Base-by-base conservation (phyloP, 441 rosid species). In the Brassica hybrid region DNA sequence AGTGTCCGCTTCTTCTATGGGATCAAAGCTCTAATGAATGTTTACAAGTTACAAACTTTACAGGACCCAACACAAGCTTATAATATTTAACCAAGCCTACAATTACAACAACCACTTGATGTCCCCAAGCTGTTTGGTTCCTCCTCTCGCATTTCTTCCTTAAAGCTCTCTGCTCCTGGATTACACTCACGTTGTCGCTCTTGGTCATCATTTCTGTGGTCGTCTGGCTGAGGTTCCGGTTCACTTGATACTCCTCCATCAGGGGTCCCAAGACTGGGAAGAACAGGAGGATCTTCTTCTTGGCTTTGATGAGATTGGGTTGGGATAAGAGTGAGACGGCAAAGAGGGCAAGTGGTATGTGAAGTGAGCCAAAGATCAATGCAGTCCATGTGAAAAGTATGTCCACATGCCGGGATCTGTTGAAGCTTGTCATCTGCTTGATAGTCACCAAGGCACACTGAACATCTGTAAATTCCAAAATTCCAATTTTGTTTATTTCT, bases 321-420 rank as follows among this genome's bases (percentile, higher is more conserved):
- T 0, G 76, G 83, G 60, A 90, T 77, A 32, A 93, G 94, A 13
- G 97, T 81, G 65, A 88, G 88, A 48, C 97, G 94, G 76, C 97
- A 94, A 72, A 94, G 92, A 50, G 97, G 98, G 78, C 98, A 94
- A 34, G 97, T 94, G 14, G 84, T 84, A 71, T 92, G 94, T 66
- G 84, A 87, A 32, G 88, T 75, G 34, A 94, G 97, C 98, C 98
- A 94, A 77, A 83, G 85, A 66, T 94, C 98, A 52, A 94, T 92
- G 83, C 97, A 94, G 56, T 91, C 94, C 96, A 90, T 88, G 81
- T 94, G 98, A 84, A 92, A 92, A 48, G 95, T 84, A 81, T 91
- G 97, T 34, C 95, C 88, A 77, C 98, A 94, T 14, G 88, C 87
- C 0, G 97, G 97, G 19, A 94, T 86, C 73, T 85, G 93, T 78